These are phyloP conservation scores for Chenopodium formosanum DNA, from an alignment of 148 eudicot species.

Conservation along the genomic window DNA sequence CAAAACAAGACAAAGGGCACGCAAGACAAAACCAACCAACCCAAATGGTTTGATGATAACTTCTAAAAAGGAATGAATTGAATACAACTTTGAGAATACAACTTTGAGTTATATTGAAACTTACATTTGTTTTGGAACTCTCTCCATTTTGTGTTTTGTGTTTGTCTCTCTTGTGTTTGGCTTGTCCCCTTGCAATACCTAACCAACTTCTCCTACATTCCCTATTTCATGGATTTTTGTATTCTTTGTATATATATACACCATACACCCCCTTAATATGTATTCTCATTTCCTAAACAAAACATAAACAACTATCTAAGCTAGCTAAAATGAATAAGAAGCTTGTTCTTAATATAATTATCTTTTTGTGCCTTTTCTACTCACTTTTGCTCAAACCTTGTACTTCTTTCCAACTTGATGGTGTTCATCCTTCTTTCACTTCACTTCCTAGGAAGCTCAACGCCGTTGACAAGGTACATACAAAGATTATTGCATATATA, in stretches of 20 bases:
- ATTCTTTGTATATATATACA: constrained; percentile 6
- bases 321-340: not conserved
- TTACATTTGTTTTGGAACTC: constrained; percentile 42
- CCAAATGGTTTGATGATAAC: constrained; percentile 13
- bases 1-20: constrained; percentile 10
- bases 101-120: constrained; percentile 5
- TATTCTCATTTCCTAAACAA: not conserved
- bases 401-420: constrained; percentile 5
- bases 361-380: constrained; percentile 14
- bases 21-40: constrained; percentile 26
- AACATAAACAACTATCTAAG: not conserved
- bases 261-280: not conserved
- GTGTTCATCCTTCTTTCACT: not conserved
- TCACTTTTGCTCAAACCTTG: constrained; percentile 7
- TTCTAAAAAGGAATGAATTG: constrained; percentile 25
- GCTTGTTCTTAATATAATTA: not conserved
- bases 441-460: constrained; percentile 26
- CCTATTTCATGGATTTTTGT: not conserved
- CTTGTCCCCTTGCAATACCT: constrained; percentile 2
- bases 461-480: constrained; percentile 16
- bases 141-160: constrained; percentile 55
- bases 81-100: constrained; percentile 5
- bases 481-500: no score
- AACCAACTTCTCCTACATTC: not conserved
- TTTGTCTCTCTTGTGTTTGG: constrained; percentile 37